Conservation (phyloP, 2,329 filamentous ascomycete species). For the Aspergillus persii region DNA sequence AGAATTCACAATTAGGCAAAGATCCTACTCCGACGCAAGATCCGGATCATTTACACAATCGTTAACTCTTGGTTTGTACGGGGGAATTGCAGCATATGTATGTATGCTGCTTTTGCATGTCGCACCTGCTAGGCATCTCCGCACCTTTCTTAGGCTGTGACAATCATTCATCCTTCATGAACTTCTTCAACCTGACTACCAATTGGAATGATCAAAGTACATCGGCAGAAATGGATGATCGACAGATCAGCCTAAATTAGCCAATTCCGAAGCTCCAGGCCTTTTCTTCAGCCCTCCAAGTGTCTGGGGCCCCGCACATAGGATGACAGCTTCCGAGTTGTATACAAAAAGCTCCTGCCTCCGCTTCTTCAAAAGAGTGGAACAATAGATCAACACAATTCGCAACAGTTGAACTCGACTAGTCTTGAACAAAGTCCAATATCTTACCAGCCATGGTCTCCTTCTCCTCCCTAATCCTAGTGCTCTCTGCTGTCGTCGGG, state of each 20-base stretch:
- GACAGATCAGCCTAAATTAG: constrained; percentile 9
- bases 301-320: background rate
- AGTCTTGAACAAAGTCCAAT: background rate
- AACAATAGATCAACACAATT: background rate
- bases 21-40: background rate
- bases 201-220: background rate
- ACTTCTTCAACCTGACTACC: background rate
- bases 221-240: background rate
- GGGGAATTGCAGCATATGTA: background rate
- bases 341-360: background rate
- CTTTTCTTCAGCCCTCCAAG: background rate
- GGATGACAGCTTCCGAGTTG: background rate
- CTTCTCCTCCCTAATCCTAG: constrained; percentile 24
- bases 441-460: constrained; percentile 23
- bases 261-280: background rate
- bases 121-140: background rate
- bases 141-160: background rate
- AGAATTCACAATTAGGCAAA: background rate
- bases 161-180: background rate
- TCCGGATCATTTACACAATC: background rate
- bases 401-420: background rate
- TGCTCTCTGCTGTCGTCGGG: constrained; percentile 19
- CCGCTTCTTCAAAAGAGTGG: background rate
- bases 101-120: background rate
- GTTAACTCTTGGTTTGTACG: background rate